A percentile compares a stretch with the other conserved stretches of the same genome.
Conservation (phyloP, 2,329 filamentous ascomycete species). For the Penicillium olsonii region DNA sequence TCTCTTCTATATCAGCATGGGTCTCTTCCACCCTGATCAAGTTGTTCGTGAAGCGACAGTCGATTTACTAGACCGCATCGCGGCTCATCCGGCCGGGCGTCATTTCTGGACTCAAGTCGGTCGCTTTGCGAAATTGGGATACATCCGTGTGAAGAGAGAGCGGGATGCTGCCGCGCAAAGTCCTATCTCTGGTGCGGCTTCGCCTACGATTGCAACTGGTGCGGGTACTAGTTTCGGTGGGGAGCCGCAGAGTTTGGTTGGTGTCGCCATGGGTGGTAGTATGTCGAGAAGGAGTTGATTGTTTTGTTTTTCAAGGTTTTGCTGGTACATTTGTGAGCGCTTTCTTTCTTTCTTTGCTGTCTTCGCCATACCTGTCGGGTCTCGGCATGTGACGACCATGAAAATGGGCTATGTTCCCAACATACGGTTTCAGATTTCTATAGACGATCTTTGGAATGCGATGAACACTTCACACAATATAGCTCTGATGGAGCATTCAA, state of each 20-base stretch:
- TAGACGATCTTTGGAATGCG: neutral
- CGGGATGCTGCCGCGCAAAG: constrained; percentile 37
- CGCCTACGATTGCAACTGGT: constrained; percentile 9
- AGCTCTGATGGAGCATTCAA: neutral
- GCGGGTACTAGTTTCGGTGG: constrained; percentile 26
- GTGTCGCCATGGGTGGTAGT: constrained; percentile 36
- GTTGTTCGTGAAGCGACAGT: constrained; percentile 77
- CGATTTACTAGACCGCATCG: constrained; percentile 77
- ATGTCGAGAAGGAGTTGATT: constrained; percentile 26
- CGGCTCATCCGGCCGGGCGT: constrained; percentile 83
- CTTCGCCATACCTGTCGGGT: neutral
- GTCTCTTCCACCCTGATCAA: constrained; percentile 83
- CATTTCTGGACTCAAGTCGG: constrained; percentile 91
- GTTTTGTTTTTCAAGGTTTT: neutral
- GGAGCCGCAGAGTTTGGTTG: constrained; percentile 39
- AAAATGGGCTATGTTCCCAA: neutral
- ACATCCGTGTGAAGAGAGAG: constrained; percentile 73
- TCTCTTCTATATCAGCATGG: constrained; percentile 86
- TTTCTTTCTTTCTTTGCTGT: neutral
- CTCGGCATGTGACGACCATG: constrained; percentile 1
- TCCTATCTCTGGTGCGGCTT: constrained; percentile 23
- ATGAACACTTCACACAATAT: neutral
- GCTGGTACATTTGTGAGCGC: constrained; percentile 5
- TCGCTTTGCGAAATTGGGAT: constrained; percentile 84
- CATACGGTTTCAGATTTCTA: neutral